These are phyloP conservation scores for Hibiscus tridactylites DNA, from an alignment of 345 rosid species.

Conservation along the genomic window DNA sequence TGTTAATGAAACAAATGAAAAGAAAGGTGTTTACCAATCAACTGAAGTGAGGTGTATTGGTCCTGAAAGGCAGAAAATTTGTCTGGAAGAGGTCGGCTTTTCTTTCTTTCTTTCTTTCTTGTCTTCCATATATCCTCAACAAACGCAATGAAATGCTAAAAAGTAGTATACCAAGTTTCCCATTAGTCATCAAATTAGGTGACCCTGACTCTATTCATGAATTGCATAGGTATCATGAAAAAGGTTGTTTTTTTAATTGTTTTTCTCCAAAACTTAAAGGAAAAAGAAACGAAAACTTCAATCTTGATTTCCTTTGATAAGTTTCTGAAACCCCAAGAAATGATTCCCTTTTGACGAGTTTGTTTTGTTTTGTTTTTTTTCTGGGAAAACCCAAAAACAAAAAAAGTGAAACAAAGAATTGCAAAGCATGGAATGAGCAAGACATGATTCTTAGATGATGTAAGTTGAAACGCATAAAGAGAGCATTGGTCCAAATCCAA, in stretches of 20 bases:
- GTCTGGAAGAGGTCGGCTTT: constrained; percentile 20
- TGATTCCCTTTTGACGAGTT: not conserved
- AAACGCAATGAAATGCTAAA: not conserved
- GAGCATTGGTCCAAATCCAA: not conserved
- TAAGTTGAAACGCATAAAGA: not conserved
- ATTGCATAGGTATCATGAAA: not conserved
- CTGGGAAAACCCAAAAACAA: not conserved
- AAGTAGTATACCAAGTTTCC: not conserved
- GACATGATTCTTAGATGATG: not conserved
- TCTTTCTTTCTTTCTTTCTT: not conserved
- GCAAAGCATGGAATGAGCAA: not conserved
- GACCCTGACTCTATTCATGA: not conserved
- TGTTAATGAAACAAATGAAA: not conserved
- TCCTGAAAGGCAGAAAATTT: constrained; percentile 44
- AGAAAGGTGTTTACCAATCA: constrained; percentile 41
- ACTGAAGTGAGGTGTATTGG: constrained; percentile 42
- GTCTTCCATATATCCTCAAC: constrained; percentile 8
- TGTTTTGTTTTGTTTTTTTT: not conserved
- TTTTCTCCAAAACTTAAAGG: not conserved
- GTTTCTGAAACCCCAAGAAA: not conserved
- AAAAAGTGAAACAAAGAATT: not conserved
- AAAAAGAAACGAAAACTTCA: not conserved
- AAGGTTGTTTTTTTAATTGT: not conserved
- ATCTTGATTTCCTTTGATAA: not conserved
- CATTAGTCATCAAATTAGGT: not conserved